Evolutionary conservation across 441 rosid species (phyloP).

Genomic region (Macaranga tanarius): DNA sequence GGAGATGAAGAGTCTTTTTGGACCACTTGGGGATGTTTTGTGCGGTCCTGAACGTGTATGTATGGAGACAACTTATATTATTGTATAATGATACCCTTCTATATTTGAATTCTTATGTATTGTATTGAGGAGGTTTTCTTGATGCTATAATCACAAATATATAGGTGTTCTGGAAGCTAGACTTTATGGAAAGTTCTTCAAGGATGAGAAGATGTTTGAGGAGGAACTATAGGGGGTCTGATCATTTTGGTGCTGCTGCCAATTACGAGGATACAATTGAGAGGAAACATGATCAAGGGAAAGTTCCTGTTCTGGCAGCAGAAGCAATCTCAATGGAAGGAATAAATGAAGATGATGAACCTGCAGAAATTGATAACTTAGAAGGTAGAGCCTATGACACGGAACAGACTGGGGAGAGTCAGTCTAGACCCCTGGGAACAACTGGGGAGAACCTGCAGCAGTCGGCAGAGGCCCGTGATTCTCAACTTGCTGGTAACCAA

Average conservation of each 20-base stretch:
- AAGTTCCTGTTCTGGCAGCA: constrained; percentile 78
- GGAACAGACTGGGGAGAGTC: constrained; percentile 48
- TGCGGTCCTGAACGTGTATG: constrained; percentile 71
- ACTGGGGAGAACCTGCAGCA: constrained; percentile 51
- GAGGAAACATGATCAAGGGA: constrained; percentile 42
- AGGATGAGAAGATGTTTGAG: constrained; percentile 93
- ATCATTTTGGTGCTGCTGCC: constrained; percentile 98
- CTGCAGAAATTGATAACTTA: constrained; percentile 55
- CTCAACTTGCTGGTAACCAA: constrained; percentile 49
- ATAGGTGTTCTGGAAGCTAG: constrained; percentile 97
- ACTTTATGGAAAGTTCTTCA: constrained; percentile 91
- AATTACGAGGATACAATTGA: constrained; percentile 67
- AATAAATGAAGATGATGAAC: constrained; percentile 85
- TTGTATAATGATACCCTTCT: background rate
- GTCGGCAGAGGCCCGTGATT: constrained; percentile 49
- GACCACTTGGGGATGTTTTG: constrained; percentile 63
- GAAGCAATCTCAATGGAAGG: constrained; percentile 82
- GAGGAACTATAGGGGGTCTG: constrained; percentile 78
- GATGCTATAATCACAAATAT: constrained; percentile 22
- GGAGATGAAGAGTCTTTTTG: constrained; percentile 87
- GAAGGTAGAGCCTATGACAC: constrained; percentile 46
- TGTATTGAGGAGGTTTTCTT: background rate
- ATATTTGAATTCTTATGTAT: constrained; percentile 6
- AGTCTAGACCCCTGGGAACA: constrained; percentile 43
- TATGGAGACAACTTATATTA: constrained; percentile 20